These are phyloP conservation scores for Cryomyces antarcticus DNA, from an alignment of 495 filamentous ascomycete genomes.

Conservation along the genomic window DNA sequence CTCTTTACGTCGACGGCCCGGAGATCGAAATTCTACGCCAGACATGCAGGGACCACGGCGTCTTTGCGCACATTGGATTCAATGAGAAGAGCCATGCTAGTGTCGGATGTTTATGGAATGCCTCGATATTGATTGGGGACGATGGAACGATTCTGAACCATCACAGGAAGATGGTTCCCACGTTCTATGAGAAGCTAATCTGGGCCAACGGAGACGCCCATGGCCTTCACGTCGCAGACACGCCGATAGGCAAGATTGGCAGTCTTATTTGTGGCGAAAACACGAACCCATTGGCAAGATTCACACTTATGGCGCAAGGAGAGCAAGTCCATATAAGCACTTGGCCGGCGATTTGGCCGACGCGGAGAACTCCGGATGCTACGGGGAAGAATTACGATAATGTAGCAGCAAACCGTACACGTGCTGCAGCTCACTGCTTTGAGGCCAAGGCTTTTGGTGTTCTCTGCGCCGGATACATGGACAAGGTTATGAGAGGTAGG, in stretches of 20 bases:
- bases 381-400: constrained; percentile 20
- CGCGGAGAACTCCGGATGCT: background rate
- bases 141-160: constrained; percentile 23
- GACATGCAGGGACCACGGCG: constrained; percentile 1
- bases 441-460: constrained; percentile 27
- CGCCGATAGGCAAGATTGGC: constrained; percentile 18
- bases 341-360: constrained; percentile 6
- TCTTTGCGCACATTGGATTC: constrained; percentile 8
- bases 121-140: constrained; percentile 21
- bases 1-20: constrained; percentile 4
- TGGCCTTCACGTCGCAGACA: constrained; percentile 12
- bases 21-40: constrained; percentile 6
- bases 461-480: constrained; percentile 16
- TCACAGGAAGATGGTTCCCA: constrained; percentile 29
- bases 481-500: constrained; percentile 9
- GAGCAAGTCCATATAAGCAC: constrained; percentile 10
- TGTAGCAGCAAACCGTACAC: constrained; percentile 19
- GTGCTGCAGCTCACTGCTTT: constrained; percentile 25
- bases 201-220: constrained; percentile 25
- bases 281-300: constrained; percentile 23
- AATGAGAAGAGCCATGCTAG: constrained; percentile 4
- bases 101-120: constrained; percentile 20
- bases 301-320: constrained; percentile 10
- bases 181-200: constrained; percentile 25
- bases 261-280: constrained; percentile 30